Evolutionary conservation across 2,329 filamentous ascomycete species (phyloP).

Genomic region (Bipolaris victoriae): DNA sequence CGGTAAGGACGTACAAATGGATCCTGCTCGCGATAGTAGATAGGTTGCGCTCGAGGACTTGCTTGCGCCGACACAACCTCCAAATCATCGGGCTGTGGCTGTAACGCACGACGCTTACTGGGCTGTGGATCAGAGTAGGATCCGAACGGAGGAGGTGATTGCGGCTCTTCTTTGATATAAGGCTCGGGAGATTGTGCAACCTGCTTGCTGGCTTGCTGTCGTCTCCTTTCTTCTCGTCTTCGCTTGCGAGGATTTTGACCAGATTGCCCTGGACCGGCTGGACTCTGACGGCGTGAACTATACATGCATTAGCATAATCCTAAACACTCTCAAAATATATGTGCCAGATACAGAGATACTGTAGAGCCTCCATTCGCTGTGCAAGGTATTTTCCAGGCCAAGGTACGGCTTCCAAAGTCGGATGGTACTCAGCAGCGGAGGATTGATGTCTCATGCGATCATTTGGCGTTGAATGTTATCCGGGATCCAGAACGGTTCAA

Average conservation of each 20-base stretch:
- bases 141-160: slow-evolving; percentile 65
- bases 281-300: slow-evolving; percentile 52
- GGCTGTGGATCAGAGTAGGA: slow-evolving; percentile 46
- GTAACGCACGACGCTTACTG: slow-evolving; percentile 49
- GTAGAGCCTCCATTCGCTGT: neutral
- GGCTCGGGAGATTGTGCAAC: slow-evolving; percentile 51
- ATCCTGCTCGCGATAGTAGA: slow-evolving; percentile 54
- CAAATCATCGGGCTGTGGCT: slow-evolving; percentile 45
- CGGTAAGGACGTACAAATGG: slow-evolving; percentile 47
- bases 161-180: slow-evolving; percentile 67
- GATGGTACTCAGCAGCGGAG: neutral
- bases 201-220: slow-evolving; percentile 42
- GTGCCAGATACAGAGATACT: neutral
- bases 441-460: neutral
- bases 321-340: neutral
- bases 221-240: slow-evolving; percentile 53
- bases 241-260: slow-evolving; percentile 59
- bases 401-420: neutral
- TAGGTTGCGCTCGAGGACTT: slow-evolving; percentile 50
- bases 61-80: slow-evolving; percentile 50
- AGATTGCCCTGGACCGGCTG: slow-evolving; percentile 50
- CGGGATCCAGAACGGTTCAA: neutral
- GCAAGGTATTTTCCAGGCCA: neutral
- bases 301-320: slow-evolving; percentile 18
- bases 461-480: neutral